phyloP scores from a whole-genome alignment of 768 basidiomycete species.

The Mycena polygramma region DNA sequence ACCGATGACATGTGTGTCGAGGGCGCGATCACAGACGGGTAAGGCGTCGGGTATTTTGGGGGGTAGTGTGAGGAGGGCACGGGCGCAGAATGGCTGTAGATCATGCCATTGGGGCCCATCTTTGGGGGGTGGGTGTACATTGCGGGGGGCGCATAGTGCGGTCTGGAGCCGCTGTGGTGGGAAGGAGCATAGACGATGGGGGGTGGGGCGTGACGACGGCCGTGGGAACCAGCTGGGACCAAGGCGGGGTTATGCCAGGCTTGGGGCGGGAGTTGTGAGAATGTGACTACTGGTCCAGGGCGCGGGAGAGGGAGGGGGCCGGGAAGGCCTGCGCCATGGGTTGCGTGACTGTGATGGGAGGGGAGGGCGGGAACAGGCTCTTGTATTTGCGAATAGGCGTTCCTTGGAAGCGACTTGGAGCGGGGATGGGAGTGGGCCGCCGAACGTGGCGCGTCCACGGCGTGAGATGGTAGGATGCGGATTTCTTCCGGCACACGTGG shows the following conservation, averaged over 20 bases:
- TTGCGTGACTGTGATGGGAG: slow-evolving; percentile 42
- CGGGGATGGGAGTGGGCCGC: slow-evolving; percentile 53
- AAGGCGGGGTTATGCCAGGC: slow-evolving; percentile 49
- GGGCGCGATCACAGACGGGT: slow-evolving; percentile 54
- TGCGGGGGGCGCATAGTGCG: slow-evolving; percentile 71
- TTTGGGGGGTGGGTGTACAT: slow-evolving; percentile 69
- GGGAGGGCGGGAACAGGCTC: slow-evolving; percentile 45
- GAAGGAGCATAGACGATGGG: slow-evolving; percentile 74
- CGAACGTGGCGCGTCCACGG: slow-evolving; percentile 51
- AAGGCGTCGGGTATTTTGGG: slow-evolving; percentile 56
- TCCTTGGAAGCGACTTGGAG: slow-evolving; percentile 62
- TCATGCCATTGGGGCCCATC: slow-evolving; percentile 71
- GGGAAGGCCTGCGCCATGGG: slow-evolving; percentile 20
- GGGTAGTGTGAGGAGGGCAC: slow-evolving; percentile 57
- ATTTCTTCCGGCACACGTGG: slow-evolving; percentile 70
- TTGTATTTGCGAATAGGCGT: slow-evolving; percentile 46
- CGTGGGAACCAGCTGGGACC: slow-evolving; percentile 44
- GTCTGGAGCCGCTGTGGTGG: slow-evolving; percentile 52
- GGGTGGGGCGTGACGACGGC: slow-evolving; percentile 58
- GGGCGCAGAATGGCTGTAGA: slow-evolving; percentile 78
- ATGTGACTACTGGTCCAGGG: slow-evolving; percentile 44
- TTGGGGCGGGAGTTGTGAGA: slow-evolving; percentile 56
- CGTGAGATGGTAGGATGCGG: slow-evolving; percentile 68
- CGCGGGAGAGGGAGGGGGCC: slow-evolving; percentile 36
- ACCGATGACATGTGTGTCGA: slow-evolving; percentile 52